These are phyloP conservation scores for Cenchrus purpureus DNA, from an alignment of 176 grass and related monocot species.

Conservation along the genomic window DNA sequence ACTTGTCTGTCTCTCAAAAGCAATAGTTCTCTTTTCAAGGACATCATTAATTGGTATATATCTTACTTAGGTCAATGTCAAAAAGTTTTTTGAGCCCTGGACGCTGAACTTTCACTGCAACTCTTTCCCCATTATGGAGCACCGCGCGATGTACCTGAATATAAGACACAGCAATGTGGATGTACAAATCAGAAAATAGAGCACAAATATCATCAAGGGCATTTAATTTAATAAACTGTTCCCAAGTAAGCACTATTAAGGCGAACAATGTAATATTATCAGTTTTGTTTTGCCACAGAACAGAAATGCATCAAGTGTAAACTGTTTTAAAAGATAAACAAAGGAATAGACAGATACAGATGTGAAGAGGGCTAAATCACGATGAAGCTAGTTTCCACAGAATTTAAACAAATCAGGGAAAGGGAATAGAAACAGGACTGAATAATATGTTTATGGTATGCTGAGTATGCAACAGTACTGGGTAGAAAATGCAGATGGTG, in stretches of 20 bases:
- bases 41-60: slow-evolving; percentile 13
- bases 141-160: slow-evolving; percentile 88
- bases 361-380: neutral
- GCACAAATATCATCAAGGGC: slow-evolving; percentile 24
- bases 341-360: slow-evolving; percentile 1
- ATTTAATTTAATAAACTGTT: neutral
- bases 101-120: slow-evolving; percentile 92
- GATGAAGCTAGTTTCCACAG: neutral
- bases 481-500: neutral
- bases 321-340: neutral
- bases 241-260: neutral
- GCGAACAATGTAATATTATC: slow-evolving; percentile 17
- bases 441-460: slow-evolving; percentile 12
- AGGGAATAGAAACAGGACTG: slow-evolving; percentile 25
- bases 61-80: slow-evolving; percentile 98
- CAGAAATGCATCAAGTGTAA: neutral
- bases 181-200: neutral
- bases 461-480: neutral
- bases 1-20: neutral
- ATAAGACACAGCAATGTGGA: slow-evolving; percentile 32
- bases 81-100: slow-evolving; percentile 95
- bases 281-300: neutral
- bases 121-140: slow-evolving; percentile 89
- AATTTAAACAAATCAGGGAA: neutral
- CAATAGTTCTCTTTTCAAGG: slow-evolving; percentile 12